Evolutionary conservation across 148 eudicot species (phyloP).

Genomic region (Vaccinium myrtillus): DNA sequence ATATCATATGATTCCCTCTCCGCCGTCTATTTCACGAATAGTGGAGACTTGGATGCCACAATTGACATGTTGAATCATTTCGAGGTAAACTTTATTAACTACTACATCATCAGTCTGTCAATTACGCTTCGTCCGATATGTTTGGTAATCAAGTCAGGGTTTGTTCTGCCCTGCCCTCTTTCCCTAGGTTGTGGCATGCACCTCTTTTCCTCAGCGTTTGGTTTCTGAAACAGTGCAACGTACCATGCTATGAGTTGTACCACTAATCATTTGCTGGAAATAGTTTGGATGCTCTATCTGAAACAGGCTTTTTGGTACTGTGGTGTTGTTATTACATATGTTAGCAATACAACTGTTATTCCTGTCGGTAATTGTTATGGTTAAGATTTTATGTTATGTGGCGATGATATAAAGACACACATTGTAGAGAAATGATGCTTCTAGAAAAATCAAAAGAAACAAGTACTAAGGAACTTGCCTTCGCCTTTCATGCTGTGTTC

Average conservation of each 20-base stretch:
- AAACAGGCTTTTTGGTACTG: background rate
- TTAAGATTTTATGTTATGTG: background rate
- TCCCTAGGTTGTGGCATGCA: background rate
- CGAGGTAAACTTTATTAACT: slow-evolving; percentile 44
- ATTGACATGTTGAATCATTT: slow-evolving; percentile 80
- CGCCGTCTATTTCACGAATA: slow-evolving; percentile 65
- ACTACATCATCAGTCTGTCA: background rate
- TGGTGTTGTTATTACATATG: background rate
- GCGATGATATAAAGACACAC: background rate
- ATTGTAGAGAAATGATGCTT: background rate
- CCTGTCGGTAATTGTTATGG: background rate
- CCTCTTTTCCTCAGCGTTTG: background rate
- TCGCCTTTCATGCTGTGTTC: too few species aligned
- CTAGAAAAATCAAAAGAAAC: too few species aligned
- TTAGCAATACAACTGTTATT: background rate
- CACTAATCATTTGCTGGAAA: background rate
- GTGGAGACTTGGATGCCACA: slow-evolving; percentile 71
- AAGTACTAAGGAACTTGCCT: too few species aligned
- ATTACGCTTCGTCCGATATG: background rate
- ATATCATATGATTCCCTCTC: slow-evolving; percentile 72
- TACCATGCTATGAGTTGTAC: background rate
- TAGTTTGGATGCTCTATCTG: background rate
- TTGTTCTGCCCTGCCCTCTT: background rate
- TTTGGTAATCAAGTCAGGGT: background rate
- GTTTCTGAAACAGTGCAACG: background rate